phyloP scores from a whole-genome alignment of 192 early-diverging fungal genomes.

The Spizellomyces sp. region DNA sequence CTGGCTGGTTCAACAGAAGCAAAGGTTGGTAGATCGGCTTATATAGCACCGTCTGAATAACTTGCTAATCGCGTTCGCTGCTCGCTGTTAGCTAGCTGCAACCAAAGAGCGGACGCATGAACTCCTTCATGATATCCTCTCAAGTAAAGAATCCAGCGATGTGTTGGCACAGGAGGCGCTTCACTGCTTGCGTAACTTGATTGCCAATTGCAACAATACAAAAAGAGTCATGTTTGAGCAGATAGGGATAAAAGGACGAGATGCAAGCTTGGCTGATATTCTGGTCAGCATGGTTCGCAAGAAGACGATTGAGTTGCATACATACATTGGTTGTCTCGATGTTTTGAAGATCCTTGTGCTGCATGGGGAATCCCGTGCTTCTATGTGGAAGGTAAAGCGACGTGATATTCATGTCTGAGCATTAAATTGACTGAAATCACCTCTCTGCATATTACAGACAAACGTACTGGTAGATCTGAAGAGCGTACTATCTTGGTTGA shows the following conservation, averaged over 20 bases:
- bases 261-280: neutral
- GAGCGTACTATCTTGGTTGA: constrained; percentile 1
- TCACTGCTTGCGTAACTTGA: constrained; percentile 36
- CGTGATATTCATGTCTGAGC: neutral
- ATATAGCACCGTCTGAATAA: neutral
- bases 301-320: constrained; percentile 6
- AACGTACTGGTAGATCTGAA: constrained; percentile 5
- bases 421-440: too few species aligned
- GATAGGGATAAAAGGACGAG: neutral
- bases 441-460: neutral
- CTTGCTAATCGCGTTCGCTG: too few species aligned
- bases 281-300: constrained; percentile 2
- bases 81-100: too few species aligned
- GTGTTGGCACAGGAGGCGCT: constrained; percentile 30
- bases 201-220: constrained; percentile 30
- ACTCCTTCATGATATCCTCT: neutral
- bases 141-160: constrained; percentile 15
- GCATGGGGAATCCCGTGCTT: constrained; percentile 20
- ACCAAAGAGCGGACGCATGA: too few species aligned
- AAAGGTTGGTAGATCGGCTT: constrained; percentile 30
- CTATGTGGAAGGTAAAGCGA: constrained; percentile 36
- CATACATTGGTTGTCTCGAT: constrained; percentile 29
- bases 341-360: constrained; percentile 35
- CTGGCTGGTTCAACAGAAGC: constrained; percentile 31
- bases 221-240: constrained; percentile 15